Percentiles rank a stretch among this genome's conserved stretches.
Evolutionary conservation across 495 filamentous ascomycete genomes (phyloP).

Genomic region (Aspergillus incahuasiensis): DNA sequence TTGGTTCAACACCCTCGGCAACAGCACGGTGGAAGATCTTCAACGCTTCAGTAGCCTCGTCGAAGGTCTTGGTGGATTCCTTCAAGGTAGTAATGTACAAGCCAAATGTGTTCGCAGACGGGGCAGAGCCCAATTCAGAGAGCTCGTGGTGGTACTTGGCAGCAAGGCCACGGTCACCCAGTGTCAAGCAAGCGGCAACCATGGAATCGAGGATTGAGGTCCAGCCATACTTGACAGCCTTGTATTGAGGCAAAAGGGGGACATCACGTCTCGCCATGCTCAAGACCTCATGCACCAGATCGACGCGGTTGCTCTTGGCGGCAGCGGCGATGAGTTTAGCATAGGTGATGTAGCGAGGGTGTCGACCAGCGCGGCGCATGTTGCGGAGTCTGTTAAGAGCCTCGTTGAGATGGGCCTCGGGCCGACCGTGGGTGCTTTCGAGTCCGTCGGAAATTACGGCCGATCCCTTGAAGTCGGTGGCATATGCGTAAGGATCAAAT

Average conservation of each 20-base stretch:
- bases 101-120: constrained; percentile 95
- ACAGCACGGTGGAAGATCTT: constrained; percentile 95
- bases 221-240: constrained; percentile 89
- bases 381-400: constrained; percentile 79
- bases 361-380: constrained; percentile 85
- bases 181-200: constrained; percentile 85
- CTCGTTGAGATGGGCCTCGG: constrained; percentile 69
- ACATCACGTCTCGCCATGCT: constrained; percentile 83
- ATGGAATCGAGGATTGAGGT: constrained; percentile 90
- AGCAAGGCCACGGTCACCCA: constrained; percentile 73
- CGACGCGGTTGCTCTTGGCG: constrained; percentile 71
- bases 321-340: constrained; percentile 90
- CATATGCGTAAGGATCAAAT: constrained; percentile 84
- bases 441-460: constrained; percentile 82
- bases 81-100: constrained; percentile 97
- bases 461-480: constrained; percentile 88
- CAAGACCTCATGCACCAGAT: constrained; percentile 80
- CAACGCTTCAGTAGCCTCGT: constrained; percentile 93
- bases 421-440: constrained; percentile 64
- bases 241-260: constrained; percentile 73
- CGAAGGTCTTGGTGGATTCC: constrained; percentile 93
- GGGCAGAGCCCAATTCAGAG: constrained; percentile 77
- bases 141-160: constrained; percentile 87
- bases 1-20: constrained; percentile 90
- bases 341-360: constrained; percentile 93